These are phyloP conservation scores for Orbilia brochopaga DNA, from an alignment of 2,329 filamentous ascomycete genomes.

Conservation along the genomic window DNA sequence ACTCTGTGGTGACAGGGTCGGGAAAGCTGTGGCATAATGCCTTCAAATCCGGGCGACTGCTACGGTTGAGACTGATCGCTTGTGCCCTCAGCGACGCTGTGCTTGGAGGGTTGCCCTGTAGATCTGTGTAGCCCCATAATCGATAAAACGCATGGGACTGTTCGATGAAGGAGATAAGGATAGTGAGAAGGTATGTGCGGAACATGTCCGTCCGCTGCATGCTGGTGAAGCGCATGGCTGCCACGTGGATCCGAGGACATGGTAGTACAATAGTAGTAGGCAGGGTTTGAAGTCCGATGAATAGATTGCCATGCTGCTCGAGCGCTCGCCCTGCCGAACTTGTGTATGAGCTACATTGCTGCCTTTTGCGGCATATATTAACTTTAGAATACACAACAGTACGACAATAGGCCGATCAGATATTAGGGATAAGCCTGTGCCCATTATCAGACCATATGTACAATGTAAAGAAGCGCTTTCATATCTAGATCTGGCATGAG, in stretches of 20 bases:
- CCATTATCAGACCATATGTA: too few species aligned
- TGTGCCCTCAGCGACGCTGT: constrained; percentile 8
- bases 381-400: too few species aligned
- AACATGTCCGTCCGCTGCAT: neutral
- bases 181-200: neutral
- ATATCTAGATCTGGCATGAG: too few species aligned
- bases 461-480: too few species aligned
- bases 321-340: neutral
- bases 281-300: neutral
- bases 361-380: neutral
- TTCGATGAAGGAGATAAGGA: neutral
- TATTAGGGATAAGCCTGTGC: too few species aligned
- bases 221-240: too few species aligned
- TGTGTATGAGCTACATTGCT: neutral
- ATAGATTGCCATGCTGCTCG: neutral
- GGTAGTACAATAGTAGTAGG: neutral
- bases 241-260: neutral
- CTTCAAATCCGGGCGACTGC: neutral
- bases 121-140: constrained; percentile 28
- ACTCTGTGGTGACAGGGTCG: neutral
- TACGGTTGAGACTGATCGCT: constrained; percentile 10
- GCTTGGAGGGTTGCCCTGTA: constrained; percentile 10
- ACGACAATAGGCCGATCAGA: too few species aligned
- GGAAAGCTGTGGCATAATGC: constrained; percentile 27
- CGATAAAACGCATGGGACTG: constrained; percentile 21